Evolutionary conservation across 2,329 filamentous ascomycete genomes (phyloP), one percentile per base, ranked within the genome.

Genomic region (Fusarium cyanostomum): DNA sequence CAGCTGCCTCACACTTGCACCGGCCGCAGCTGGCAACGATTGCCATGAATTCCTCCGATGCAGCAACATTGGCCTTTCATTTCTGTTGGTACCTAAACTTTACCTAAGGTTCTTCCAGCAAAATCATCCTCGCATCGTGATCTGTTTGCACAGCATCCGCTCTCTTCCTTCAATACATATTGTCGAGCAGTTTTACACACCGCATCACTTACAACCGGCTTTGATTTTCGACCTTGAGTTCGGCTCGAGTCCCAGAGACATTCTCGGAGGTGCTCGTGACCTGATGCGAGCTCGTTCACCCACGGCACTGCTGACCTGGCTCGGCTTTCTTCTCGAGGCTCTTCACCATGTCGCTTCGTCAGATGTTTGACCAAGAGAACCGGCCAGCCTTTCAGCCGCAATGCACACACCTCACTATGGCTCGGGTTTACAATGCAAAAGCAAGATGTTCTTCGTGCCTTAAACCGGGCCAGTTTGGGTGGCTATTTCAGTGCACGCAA

Each of bases 401-500:
- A 56, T 93, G 91, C 74, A 90, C 86, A 3, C 91, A 94, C 71
- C 77, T 87, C 41, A 87, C 82, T 52, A 88, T 92, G 83, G 85
- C 86, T 9, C 86, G 89, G 26, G 74, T 92, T 39, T 91, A 88
- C 67, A 83, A 82, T 30, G 56, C 76, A 16, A 72, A 80, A 26
- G 73, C 80, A 42, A 70, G 73, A 15, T 95, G 92, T 75, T 76
- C 81, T 8, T 71, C 81, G 21, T 95, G 92, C 68, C 77, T 78
- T 34, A 76, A 77, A 35, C 74, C 75, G 1, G 84, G 89, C 0
- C 76, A 81, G 13, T 80, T 89, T 50, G 90, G 90, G 24, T 95
- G 89, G 85, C 77, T 95, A 18, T 95, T 92, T 74, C 81, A 84
- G 57, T 95, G 92, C 74, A 84, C 82, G 11, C 86, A 91, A 72